These are phyloP conservation scores for Daldinia concentrica DNA, from an alignment of 495 filamentous ascomycete species.

Conservation along the genomic window DNA sequence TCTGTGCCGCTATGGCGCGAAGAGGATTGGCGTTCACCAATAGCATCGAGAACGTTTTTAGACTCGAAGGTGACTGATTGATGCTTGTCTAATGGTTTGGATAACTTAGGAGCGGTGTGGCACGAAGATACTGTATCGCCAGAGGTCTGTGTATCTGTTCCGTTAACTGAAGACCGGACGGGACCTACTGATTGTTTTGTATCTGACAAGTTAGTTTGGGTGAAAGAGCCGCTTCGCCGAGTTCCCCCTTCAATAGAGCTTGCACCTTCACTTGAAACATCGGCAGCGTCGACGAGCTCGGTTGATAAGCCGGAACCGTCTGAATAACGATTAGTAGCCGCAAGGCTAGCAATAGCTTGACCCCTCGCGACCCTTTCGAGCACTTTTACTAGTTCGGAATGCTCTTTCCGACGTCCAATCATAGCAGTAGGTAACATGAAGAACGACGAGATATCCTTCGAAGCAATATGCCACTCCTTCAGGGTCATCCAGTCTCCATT, in stretches of 20 bases:
- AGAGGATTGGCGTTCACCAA: conserved; percentile 45
- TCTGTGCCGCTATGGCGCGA: conserved; percentile 46
- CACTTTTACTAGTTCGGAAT: conserved; percentile 70
- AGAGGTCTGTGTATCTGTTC: conserved; percentile 46
- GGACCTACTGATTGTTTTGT: conserved; percentile 52
- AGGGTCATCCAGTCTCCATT: conserved; percentile 77
- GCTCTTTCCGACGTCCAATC: conserved; percentile 80
- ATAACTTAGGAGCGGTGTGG: conserved; percentile 47
- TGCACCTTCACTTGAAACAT: conserved; percentile 59
- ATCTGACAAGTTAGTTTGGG: conserved; percentile 64
- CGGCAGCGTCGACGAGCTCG: conserved; percentile 62
- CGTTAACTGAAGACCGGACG: conserved; percentile 45
- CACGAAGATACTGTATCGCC: conserved; percentile 50
- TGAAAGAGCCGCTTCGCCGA: conserved; percentile 47
- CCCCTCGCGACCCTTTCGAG: conserved; percentile 75
- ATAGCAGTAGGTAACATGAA: conserved; percentile 83
- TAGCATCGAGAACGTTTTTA: conserved; percentile 45
- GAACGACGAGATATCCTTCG: conserved; percentile 83
- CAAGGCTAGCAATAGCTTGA: conserved; percentile 60
- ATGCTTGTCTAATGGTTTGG: conserved; percentile 52
- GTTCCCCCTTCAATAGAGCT: conserved; percentile 58
- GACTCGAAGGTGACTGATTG: conserved; percentile 50
- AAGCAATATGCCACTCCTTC: conserved; percentile 73
- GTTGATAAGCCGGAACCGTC: conserved; percentile 65
- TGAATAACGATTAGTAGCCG: conserved; percentile 59